These are phyloP conservation scores for Cladosporium sp. DNA, from an alignment of 2,329 filamentous ascomycete species.

Conservation along the genomic window DNA sequence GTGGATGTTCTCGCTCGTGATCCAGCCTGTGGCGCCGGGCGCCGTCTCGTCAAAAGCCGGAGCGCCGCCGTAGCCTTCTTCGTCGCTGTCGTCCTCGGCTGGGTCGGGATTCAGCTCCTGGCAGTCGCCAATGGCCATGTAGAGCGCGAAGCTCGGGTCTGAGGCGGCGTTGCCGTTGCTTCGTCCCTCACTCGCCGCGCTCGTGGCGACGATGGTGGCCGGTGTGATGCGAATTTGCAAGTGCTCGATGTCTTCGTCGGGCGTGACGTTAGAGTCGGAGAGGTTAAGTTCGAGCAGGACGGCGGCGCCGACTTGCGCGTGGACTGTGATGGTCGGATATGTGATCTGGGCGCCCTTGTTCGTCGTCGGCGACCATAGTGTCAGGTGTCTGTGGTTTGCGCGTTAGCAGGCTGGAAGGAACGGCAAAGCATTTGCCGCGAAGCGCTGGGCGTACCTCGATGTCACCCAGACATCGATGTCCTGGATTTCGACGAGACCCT, in stretches of 20 bases:
- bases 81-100: conserved; percentile 45
- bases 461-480: conserved; percentile 50
- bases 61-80: background rate
- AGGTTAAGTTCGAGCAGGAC: conserved; percentile 71
- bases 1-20: conserved; percentile 87
- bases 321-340: conserved; percentile 73
- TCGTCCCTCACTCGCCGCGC: background rate
- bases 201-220: conserved; percentile 15
- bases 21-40: conserved; percentile 76
- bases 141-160: conserved; percentile 53
- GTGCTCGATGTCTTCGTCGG: conserved; percentile 64
- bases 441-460: conserved; percentile 40
- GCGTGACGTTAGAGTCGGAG: conserved; percentile 54
- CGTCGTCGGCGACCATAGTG: conserved; percentile 61
- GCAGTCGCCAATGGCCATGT: conserved; percentile 70
- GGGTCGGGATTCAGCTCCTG: conserved; percentile 76
- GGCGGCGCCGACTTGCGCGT: conserved; percentile 65
- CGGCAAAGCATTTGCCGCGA: background rate
- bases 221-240: conserved; percentile 69
- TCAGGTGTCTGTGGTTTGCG: conserved; percentile 51
- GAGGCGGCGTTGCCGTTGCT: conserved; percentile 10
- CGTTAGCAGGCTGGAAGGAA: background rate
- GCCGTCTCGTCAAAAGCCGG: conserved; percentile 52
- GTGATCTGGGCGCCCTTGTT: conserved; percentile 66
- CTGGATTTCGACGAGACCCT: conserved; percentile 26